phyloP scores from a whole-genome alignment of 176 grass and related monocot genomes.

The Eragrostis nindensis region DNA sequence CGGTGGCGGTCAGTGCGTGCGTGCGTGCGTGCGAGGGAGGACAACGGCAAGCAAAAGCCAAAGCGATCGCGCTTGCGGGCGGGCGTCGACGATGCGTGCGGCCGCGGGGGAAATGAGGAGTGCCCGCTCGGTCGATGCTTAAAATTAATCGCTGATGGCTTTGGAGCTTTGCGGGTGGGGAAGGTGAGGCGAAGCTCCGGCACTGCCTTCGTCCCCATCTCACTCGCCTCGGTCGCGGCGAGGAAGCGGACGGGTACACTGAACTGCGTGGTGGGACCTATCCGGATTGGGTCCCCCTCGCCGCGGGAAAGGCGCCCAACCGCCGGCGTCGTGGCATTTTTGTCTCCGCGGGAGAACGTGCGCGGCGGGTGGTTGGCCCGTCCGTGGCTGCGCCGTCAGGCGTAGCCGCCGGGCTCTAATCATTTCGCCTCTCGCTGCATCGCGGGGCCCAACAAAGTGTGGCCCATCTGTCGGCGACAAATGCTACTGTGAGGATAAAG shows the following conservation, averaged over 20 bases:
- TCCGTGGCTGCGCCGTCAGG: slow-evolving; percentile 9
- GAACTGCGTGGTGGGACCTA: slow-evolving; percentile 31
- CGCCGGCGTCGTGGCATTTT: slow-evolving; percentile 27
- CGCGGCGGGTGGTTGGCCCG: background rate
- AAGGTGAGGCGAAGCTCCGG: slow-evolving; percentile 35
- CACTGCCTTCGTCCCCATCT: background rate
- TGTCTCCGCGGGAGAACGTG: background rate
- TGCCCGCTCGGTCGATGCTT: no score
- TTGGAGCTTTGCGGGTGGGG: slow-evolving; percentile 29
- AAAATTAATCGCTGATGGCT: background rate
- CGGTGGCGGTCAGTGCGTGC: slow-evolving; percentile 1
- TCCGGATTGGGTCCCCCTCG: background rate
- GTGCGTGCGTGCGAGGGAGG: background rate
- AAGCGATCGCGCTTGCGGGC: background rate
- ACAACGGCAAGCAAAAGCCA: background rate
- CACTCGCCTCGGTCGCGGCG: slow-evolving; percentile 14
- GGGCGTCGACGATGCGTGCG: no score
- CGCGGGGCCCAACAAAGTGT: background rate
- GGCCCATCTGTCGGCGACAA: background rate
- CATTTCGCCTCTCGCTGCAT: background rate
- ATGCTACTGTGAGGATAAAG: background rate
- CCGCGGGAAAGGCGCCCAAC: background rate
- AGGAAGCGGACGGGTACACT: slow-evolving; percentile 31
- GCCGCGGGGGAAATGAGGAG: no score
- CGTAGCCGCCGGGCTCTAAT: background rate